Conservation (phyloP, 2,329 filamentous ascomycete genomes). For the Scytalidium lignicola region DNA sequence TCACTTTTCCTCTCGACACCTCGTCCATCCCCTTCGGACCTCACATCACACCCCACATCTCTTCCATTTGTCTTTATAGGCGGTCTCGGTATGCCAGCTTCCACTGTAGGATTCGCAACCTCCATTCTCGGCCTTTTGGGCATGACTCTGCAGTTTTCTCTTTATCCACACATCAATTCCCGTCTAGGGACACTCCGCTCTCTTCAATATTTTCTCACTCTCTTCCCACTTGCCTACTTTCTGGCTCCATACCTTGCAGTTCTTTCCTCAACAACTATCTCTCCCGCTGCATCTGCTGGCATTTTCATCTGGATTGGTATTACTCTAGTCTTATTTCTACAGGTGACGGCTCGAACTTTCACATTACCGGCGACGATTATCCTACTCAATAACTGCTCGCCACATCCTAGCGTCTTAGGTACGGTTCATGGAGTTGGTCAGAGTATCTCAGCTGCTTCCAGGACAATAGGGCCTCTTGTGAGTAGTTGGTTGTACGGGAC, state of each 20-base stretch:
- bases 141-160: conserved; percentile 61
- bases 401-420: conserved; percentile 49
- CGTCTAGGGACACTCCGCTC: conserved; percentile 60
- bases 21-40: conserved; percentile 33
- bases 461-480: conserved; percentile 51
- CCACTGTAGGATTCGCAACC: conserved; percentile 62
- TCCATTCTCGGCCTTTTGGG: conserved; percentile 66
- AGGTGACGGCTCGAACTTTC: conserved; percentile 55
- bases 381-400: conserved; percentile 54
- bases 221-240: conserved; percentile 65
- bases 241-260: conserved; percentile 63
- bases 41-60: conserved; percentile 9
- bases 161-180: conserved; percentile 62
- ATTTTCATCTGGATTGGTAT: conserved; percentile 52
- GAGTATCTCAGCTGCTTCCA: conserved; percentile 46
- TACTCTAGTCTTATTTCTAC: conserved; percentile 45
- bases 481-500: conserved; percentile 48
- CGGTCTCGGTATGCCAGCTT: conserved; percentile 62
- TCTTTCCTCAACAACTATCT: conserved; percentile 23
- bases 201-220: conserved; percentile 59
- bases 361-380: conserved; percentile 54
- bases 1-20: conserved; percentile 56
- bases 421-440: conserved; percentile 56
- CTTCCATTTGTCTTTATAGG: conserved; percentile 45
- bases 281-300: conserved; percentile 34